phyloP scores from a whole-genome alignment of 2,329 filamentous ascomycete genomes.

The Claviceps lovelessii region DNA sequence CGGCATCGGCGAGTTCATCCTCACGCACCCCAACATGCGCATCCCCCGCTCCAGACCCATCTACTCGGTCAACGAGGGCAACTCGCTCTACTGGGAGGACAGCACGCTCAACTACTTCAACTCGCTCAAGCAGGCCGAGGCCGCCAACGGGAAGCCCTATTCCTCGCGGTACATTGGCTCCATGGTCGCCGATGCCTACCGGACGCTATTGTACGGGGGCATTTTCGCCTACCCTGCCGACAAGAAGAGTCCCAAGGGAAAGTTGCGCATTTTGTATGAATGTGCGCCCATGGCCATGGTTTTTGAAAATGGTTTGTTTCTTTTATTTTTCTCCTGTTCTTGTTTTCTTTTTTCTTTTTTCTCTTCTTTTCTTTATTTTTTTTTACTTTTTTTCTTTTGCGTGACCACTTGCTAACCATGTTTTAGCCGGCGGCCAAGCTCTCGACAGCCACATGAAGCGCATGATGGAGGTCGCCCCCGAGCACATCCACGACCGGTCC shows the following conservation, averaged over 20 bases:
- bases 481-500: conserved; percentile 87
- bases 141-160: conserved; percentile 66
- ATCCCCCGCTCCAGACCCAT: conserved; percentile 70
- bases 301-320: conserved; percentile 79
- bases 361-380: conserved; percentile 21
- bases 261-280: conserved; percentile 93
- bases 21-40: conserved; percentile 88
- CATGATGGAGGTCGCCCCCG: conserved; percentile 78
- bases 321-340: conserved; percentile 3
- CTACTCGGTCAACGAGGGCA: conserved; percentile 98
- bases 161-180: conserved; percentile 88
- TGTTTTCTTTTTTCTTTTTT: conserved; percentile 19
- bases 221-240: conserved; percentile 97
- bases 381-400: conserved; percentile 16
- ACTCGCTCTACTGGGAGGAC: conserved; percentile 91
- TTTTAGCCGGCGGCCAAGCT: conserved; percentile 67
- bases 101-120: conserved; percentile 78
- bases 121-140: conserved; percentile 66
- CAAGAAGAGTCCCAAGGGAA: conserved; percentile 97
- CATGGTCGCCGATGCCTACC: conserved; percentile 98
- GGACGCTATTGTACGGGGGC: conserved; percentile 86
- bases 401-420: background rate
- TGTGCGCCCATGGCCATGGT: conserved; percentile 96
- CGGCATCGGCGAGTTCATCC: conserved; percentile 93
- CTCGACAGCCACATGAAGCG: conserved; percentile 81